A percentile compares a stretch with the other conserved stretches of the same genome.
These are phyloP conservation scores for Albugo candida DNA, from an alignment of 352 stramenopile species.

Conservation along the genomic window DNA sequence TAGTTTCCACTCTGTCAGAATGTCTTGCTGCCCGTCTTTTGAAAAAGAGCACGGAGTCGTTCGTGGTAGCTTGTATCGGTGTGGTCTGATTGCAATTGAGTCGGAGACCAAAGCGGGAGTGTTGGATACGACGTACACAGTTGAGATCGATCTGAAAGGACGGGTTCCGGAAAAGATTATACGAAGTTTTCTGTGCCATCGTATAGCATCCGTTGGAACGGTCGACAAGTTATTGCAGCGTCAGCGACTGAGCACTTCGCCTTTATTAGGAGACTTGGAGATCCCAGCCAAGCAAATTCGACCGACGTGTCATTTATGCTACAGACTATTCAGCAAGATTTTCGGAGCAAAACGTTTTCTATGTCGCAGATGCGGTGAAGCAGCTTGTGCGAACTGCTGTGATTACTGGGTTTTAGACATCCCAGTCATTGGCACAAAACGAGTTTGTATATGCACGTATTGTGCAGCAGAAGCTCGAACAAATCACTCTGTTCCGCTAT, in stretches of 20 bases:
- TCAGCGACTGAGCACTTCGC: conserved; percentile 56
- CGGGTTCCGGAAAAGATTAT: conserved; percentile 53
- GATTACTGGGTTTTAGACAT: conserved; percentile 64
- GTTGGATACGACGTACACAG: conserved; percentile 58
- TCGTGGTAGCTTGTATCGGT: conserved; percentile 62
- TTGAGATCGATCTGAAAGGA: conserved; percentile 73
- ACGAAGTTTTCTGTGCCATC: conserved; percentile 37
- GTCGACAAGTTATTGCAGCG: conserved; percentile 67
- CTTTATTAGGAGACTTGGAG: conserved; percentile 59
- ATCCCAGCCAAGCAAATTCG: conserved; percentile 17
- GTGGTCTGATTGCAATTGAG: conserved; percentile 56
- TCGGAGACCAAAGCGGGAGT: conserved; percentile 41
- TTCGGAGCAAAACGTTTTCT: conserved; percentile 23
- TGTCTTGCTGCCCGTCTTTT: conserved; percentile 30
- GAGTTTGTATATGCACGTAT: conserved; percentile 69
- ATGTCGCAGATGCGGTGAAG: conserved; percentile 62
- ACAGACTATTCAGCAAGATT: conserved; percentile 33
- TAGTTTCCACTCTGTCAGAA: conserved; percentile 32
- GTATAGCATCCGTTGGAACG: conserved; percentile 36
- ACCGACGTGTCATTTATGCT: conserved; percentile 45
- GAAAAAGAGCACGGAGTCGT: conserved; percentile 37
- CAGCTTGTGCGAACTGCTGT: conserved; percentile 58
- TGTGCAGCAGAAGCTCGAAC: conserved; percentile 51
- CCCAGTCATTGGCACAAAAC: conserved; percentile 48
- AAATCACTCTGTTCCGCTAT: conserved; percentile 19